Percentiles rank a stretch among this genome's conserved stretches.
These are phyloP conservation scores for Musa acuminata DNA, from an alignment of 176 grass and related monocot species.

Conservation along the genomic window DNA sequence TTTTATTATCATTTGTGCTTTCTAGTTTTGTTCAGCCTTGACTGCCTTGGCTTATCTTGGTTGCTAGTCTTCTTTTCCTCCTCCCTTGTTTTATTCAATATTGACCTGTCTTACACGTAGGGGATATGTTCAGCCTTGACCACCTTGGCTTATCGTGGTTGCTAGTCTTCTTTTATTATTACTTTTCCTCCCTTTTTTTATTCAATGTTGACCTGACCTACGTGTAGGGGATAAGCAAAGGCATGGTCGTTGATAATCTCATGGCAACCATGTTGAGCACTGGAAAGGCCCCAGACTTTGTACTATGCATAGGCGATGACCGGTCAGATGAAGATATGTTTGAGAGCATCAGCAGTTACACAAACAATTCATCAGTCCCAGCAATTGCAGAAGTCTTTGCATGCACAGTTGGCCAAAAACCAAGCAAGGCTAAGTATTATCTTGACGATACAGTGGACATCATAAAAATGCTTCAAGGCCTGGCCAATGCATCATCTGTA, in stretches of 20 bases:
- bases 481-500: slow-evolving; percentile 8
- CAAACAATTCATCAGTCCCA: not conserved
- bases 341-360: slow-evolving; percentile 5
- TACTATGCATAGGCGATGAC: slow-evolving; percentile 39
- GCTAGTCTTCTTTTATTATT: not conserved
- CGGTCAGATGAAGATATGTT: slow-evolving; percentile 40
- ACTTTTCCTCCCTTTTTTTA: not conserved
- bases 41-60: no score
- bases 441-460: slow-evolving; percentile 28
- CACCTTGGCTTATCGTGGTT: not conserved
- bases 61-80: not conserved
- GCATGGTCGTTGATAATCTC: slow-evolving; percentile 20
- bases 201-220: not conserved
- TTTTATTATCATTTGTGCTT: not conserved
- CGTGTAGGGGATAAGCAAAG: slow-evolving; percentile 34
- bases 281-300: slow-evolving; percentile 14
- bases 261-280: not conserved
- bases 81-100: not conserved
- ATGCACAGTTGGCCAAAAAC: slow-evolving; percentile 36
- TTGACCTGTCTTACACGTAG: slow-evolving; percentile 2
- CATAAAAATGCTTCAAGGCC: slow-evolving; percentile 28
- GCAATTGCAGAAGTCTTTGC: slow-evolving; percentile 21
- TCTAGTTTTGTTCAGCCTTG: not conserved
- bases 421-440: slow-evolving; percentile 37
- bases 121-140: slow-evolving; percentile 6